Percentiles rank a stretch among this genome's conserved stretches.
These are phyloP conservation scores for Vitellaria paradoxa DNA, from an alignment of 179 eudicot species.

Conservation along the genomic window DNA sequence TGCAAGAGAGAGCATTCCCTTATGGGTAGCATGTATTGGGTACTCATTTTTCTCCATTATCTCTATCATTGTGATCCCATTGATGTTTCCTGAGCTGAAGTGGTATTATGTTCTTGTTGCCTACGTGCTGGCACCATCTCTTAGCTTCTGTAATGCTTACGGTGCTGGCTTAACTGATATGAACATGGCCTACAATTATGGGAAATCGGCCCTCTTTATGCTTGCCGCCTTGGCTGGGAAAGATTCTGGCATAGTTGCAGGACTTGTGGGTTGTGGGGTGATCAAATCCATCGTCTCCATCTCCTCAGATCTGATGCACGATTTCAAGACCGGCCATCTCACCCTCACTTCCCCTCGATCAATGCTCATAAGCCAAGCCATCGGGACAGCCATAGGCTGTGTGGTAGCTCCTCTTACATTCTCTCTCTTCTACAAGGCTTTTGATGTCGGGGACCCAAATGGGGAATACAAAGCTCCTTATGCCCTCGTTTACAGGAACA, in stretches of 20 bases:
- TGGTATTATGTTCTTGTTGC: slow-evolving; percentile 70
- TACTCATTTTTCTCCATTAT: slow-evolving; percentile 52
- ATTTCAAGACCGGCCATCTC: slow-evolving; percentile 80
- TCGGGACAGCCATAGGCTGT: slow-evolving; percentile 80
- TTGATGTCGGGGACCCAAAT: slow-evolving; percentile 59
- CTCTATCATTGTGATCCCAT: slow-evolving; percentile 53
- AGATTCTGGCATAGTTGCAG: slow-evolving; percentile 69
- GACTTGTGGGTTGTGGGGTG: slow-evolving; percentile 75
- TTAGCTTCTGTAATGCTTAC: slow-evolving; percentile 78
- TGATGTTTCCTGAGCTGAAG: slow-evolving; percentile 66
- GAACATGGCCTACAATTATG: slow-evolving; percentile 87
- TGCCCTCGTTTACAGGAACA: slow-evolving; percentile 57
- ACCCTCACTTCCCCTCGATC: slow-evolving; percentile 83
- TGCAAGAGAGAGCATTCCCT: slow-evolving; percentile 57
- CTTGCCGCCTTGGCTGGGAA: slow-evolving; percentile 55
- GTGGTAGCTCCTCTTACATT: slow-evolving; percentile 61
- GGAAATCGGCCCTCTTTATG: slow-evolving; percentile 76
- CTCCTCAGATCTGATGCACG: slow-evolving; percentile 86
- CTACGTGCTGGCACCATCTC: slow-evolving; percentile 63
- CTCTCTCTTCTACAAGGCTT: slow-evolving; percentile 58
- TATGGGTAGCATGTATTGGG: slow-evolving; percentile 62
- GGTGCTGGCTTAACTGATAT: slow-evolving; percentile 85
- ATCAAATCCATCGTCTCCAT: slow-evolving; percentile 67
- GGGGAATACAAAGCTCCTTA: slow-evolving; percentile 70
- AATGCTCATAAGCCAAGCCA: slow-evolving; percentile 75